These are phyloP conservation scores for Mycocalia duriaeana DNA, from an alignment of 1,284 basidiomycete species.

Conservation along the genomic window DNA sequence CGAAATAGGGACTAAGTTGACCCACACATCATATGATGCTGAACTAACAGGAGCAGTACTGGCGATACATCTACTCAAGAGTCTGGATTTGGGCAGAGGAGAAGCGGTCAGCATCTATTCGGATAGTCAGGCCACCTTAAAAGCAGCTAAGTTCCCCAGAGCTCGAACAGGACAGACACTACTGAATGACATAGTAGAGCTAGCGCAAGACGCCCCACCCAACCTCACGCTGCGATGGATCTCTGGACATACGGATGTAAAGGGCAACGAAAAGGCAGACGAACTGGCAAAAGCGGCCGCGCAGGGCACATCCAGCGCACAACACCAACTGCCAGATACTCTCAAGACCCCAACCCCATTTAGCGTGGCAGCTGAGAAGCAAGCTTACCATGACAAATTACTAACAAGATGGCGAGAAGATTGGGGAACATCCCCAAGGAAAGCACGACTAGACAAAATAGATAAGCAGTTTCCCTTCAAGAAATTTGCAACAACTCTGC, in stretches of 20 bases:
- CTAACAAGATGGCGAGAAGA: not conserved
- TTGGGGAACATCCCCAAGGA: not conserved
- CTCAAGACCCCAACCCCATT: not conserved
- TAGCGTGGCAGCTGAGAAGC: not conserved
- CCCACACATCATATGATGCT: slow-evolving; percentile 21
- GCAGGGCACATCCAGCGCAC: not conserved
- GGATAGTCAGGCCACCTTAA: slow-evolving; percentile 12
- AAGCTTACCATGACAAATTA: not conserved
- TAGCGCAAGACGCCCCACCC: not conserved
- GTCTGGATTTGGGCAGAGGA: not conserved
- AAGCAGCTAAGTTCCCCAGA: not conserved
- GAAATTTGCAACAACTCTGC: not conserved
- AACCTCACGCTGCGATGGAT: not conserved
- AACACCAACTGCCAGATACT: not conserved
- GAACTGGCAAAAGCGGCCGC: not conserved
- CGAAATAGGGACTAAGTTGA: slow-evolving; percentile 12
- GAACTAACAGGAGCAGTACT: slow-evolving; percentile 19
- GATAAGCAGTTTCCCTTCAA: not conserved
- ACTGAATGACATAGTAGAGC: not conserved
- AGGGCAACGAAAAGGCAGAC: slow-evolving; percentile 3
- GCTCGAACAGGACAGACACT: slow-evolving; percentile 8
- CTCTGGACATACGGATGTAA: not conserved
- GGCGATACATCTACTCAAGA: slow-evolving; percentile 13
- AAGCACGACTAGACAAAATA: not conserved
- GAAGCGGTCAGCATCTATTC: slow-evolving; percentile 1